Base-by-base conservation (phyloP, 176 grass and related monocot species). In the Paspalum vaginatum region DNA sequence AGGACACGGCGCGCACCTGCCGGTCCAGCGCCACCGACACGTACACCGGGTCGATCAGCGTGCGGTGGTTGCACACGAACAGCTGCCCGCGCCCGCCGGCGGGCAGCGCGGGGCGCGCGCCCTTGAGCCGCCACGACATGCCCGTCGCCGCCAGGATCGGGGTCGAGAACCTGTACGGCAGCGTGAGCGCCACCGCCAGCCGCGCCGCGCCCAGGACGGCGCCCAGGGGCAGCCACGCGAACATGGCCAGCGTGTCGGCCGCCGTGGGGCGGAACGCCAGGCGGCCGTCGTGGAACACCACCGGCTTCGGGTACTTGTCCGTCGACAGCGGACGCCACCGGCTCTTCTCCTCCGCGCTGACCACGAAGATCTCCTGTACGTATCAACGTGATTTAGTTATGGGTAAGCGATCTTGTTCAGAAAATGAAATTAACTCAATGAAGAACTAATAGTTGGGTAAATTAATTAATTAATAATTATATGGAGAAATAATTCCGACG, bases 11-110 rank as follows among this genome's bases (percentile, higher is more conserved):
- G 8, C 82, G 77, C 27, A 95, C 83, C 46, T 4, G 79, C 12
- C 45, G 69, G 70, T 88, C 69, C 48, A 90, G 75, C 11, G 85
- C 85, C 0, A 77, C 82, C 15, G 93, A 92, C 37, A 92, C 69
- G 79, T 92, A 95, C 17, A 95, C 65, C 1, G 93, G 90, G 65
- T 95, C 90, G 52, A 95, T 71, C 15, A 95, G 93, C 18, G 87
- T 95, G 12, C 93, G 85, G 87, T 95, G 93, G 73, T 95, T 95
- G 87, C 87, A 92, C 16, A 90, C 87, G 77, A 90, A 92, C 53
- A 95, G 49, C 54, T 84, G 78, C 1, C 78, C 78, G 7, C 57
- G 75, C 6, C 25, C 49, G 48, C 27, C 68, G 59, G 22, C 21
- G 0, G 18, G 48, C 2, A 22, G 51, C 15, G 78, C 10, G 4